These are phyloP conservation scores for Geopyxis carbonaria DNA, from an alignment of 495 filamentous ascomycete genomes.

Conservation along the genomic window DNA sequence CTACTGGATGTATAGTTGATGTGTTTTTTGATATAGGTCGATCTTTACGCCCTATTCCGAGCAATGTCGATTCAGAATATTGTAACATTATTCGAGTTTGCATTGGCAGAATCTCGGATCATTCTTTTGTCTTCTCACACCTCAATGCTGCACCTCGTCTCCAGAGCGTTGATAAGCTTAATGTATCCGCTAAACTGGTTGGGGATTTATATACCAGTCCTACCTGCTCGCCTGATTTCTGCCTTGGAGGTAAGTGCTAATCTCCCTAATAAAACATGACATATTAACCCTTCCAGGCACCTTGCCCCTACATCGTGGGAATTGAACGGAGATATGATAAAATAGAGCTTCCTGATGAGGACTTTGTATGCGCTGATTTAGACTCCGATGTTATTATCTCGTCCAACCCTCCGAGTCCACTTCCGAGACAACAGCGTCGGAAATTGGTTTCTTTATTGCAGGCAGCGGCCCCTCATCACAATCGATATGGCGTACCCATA, in stretches of 20 bases:
- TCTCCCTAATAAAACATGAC: neutral
- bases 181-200: constrained; percentile 85
- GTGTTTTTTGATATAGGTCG: constrained; percentile 39
- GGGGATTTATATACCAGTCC: constrained; percentile 80
- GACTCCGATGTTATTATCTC: constrained; percentile 80
- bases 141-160: constrained; percentile 86
- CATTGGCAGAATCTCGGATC: constrained; percentile 82
- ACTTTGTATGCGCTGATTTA: constrained; percentile 86
- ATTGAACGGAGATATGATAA: constrained; percentile 88
- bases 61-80: constrained; percentile 79
- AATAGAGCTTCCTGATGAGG: constrained; percentile 83
- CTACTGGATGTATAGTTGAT: no score
- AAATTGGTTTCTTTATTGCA: constrained; percentile 82
- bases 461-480: constrained; percentile 74
- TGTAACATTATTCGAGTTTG: constrained; percentile 81
- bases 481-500: constrained; percentile 64
- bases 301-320: constrained; percentile 92
- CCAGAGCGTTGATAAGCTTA: constrained; percentile 61
- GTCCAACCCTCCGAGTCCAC: constrained; percentile 48
- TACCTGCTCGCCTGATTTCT: constrained; percentile 73
- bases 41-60: constrained; percentile 85
- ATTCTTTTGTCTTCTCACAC: constrained; percentile 92
- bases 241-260: constrained; percentile 43
- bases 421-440: constrained; percentile 76
- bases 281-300: constrained; percentile 33